Conservation (phyloP, 2,329 filamentous ascomycete genomes). For the Aplosporella prunicola region DNA sequence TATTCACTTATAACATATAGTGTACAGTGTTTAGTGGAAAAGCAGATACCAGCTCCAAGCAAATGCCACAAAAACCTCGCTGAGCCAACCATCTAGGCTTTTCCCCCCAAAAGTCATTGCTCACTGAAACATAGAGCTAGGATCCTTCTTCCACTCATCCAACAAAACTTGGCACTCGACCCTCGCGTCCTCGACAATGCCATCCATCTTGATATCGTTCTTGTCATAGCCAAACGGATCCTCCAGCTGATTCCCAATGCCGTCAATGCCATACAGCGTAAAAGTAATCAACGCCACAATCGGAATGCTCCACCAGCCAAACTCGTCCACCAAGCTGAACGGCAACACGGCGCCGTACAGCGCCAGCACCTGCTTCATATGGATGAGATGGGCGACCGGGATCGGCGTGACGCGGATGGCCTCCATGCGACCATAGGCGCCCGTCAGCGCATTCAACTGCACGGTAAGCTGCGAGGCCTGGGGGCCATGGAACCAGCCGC, state of each 20-base stretch:
- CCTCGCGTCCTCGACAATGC: conserved; percentile 51
- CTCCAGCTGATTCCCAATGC: conserved; percentile 54
- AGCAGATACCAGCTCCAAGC: too few relatives aligned
- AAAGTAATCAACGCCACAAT: conserved; percentile 53
- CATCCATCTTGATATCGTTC: conserved; percentile 61
- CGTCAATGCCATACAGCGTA: conserved; percentile 55
- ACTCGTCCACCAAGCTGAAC: conserved; percentile 54
- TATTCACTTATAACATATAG: too few relatives aligned
- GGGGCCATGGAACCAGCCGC: conserved; percentile 52
- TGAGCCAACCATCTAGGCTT: too few relatives aligned
- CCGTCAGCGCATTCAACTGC: conserved; percentile 47
- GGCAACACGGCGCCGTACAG: conserved; percentile 52
- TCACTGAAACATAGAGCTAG: conserved; percentile 4
- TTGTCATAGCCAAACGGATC: conserved; percentile 58
- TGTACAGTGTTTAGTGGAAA: too few relatives aligned
- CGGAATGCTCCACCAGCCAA: conserved; percentile 53
- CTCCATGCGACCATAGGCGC: conserved; percentile 55
- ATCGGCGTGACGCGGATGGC: conserved; percentile 56
- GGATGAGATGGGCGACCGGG: conserved; percentile 56
- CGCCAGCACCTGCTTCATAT: conserved; percentile 54
- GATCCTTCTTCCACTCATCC: conserved; percentile 44
- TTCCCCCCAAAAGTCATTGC: not conserved
- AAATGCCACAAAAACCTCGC: too few relatives aligned
- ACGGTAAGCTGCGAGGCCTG: conserved; percentile 49
- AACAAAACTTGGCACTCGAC: conserved; percentile 50